Base-by-base conservation (phyloP, 75 land plant species). In the Larix kaempferi region DNA sequence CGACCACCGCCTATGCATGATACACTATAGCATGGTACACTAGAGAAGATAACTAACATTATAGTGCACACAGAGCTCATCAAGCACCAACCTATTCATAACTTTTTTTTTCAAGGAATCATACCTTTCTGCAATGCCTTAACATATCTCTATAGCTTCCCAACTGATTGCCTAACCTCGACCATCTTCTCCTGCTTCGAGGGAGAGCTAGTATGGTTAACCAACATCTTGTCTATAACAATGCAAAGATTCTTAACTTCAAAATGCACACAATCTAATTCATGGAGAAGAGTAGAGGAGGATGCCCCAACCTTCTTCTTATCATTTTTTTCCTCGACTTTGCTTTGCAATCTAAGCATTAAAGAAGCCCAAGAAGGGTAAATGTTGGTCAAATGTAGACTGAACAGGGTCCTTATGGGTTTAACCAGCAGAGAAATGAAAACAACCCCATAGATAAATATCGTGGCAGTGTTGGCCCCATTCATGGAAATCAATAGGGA, bases 311-410 rank as follows among this genome's bases (percentile, higher is more conserved):
- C 49, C 82, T 79, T 81, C 35, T 66, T 64, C 81, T 64, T 81
- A 33, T 81, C 82, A 27, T 66, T 67, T 56, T 81, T 74, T 73
- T 81, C 82, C 81, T 81, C 78, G 25, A 81, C 80, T 21, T 58
- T 78, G 35, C 79, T 73, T 74, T 81, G 82, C 39, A 81, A 41
- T 29, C 35, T 57, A 27, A 64, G 41, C 56, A 81, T 55, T 6
- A 73, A 77, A 3, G 82, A 78, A 15, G 82, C 49, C 82, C 82
- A 81, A 11, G 59, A 54, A 21, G 27, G 33, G 14, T 78, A 72
- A 41, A 5, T 41, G 49, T 26, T 39, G 71, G 49, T 39, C 44
- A 67, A 22, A 21, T 67, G 71, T 19, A 81, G 82, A n/a, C 62
- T 63, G 16, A 57, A 33, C 7, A 81, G 73, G 3, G 74, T 57